Evolutionary conservation across 441 rosid genomes (phyloP).

Genomic region (Erodium moschatum): DNA sequence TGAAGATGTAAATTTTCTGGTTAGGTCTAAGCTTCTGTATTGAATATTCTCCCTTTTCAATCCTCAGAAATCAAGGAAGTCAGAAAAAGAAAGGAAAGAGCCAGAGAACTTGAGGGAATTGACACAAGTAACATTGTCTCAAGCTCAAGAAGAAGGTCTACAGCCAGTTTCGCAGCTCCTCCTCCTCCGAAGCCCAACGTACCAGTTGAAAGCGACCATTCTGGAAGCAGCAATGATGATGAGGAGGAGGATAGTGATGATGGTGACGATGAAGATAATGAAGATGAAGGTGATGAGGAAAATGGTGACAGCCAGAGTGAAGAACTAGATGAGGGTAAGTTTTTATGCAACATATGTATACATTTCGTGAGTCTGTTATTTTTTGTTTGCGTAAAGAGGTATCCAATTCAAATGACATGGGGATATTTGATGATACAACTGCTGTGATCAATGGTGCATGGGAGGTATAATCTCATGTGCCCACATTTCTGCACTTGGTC

Average conservation of each 20-base stretch:
- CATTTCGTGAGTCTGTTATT: not conserved
- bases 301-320: slow-evolving; percentile 41
- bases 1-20: not conserved
- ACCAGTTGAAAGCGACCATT: slow-evolving; percentile 38
- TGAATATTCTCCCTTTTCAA: slow-evolving; percentile 14
- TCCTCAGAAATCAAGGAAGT: slow-evolving; percentile 75
- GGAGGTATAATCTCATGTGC: not conserved
- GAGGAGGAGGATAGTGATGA: slow-evolving; percentile 27
- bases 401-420: slow-evolving; percentile 1
- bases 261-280: slow-evolving; percentile 26
- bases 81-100: slow-evolving; percentile 59
- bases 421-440: not conserved
- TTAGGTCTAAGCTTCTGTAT: not conserved
- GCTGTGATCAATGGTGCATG: not conserved
- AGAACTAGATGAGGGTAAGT: slow-evolving; percentile 39
- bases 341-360: not conserved
- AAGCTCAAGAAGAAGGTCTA: slow-evolving; percentile 73
- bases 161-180: slow-evolving; percentile 42
- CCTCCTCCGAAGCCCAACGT: slow-evolving; percentile 57
- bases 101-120: slow-evolving; percentile 81
- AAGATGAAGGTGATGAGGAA: slow-evolving; percentile 27
- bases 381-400: not conserved
- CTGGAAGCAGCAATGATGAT: slow-evolving; percentile 26
- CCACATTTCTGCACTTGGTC: not conserved
- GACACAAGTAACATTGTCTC: slow-evolving; percentile 75